A percentile compares a stretch with the other conserved stretches of the same genome.
phyloP scores from a whole-genome alignment of 1,284 basidiomycete species.

The Trichosporon sp. region DNA sequence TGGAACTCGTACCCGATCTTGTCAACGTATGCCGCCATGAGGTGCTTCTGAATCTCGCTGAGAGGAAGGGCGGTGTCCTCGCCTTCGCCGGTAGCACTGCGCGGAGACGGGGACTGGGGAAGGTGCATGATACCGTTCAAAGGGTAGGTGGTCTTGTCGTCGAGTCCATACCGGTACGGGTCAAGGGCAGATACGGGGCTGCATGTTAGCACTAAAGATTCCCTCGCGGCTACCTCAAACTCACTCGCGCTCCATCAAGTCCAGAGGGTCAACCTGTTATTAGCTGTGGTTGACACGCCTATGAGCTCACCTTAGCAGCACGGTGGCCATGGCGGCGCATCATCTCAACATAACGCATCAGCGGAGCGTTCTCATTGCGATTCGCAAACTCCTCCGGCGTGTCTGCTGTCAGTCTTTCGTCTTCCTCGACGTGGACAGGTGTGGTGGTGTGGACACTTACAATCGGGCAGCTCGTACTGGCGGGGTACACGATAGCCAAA shows the following conservation, averaged over 20 bases:
- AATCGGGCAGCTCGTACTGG: slow-evolving; percentile 71
- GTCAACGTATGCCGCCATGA: slow-evolving; percentile 74
- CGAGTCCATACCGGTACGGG: slow-evolving; percentile 73
- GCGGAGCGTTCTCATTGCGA: slow-evolving; percentile 68
- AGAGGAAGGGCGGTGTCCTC: slow-evolving; percentile 63
- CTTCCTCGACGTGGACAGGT: neutral
- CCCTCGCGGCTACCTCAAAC: slow-evolving; percentile 9
- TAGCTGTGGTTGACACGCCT: slow-evolving; percentile 62
- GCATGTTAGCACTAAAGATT: neutral
- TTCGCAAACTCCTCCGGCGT: slow-evolving; percentile 73
- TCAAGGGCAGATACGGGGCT: slow-evolving; percentile 71
- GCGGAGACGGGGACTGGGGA: slow-evolving; percentile 36
- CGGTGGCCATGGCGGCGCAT: slow-evolving; percentile 63
- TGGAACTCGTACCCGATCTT: slow-evolving; percentile 81
- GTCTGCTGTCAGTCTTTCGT: slow-evolving; percentile 59
- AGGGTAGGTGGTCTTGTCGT: slow-evolving; percentile 61
- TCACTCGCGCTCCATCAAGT: slow-evolving; percentile 78
- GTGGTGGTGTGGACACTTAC: slow-evolving; percentile 59
- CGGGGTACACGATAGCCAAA: slow-evolving; percentile 74
- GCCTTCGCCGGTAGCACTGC: slow-evolving; percentile 60
- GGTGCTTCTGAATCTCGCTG: slow-evolving; percentile 68
- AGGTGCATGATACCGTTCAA: slow-evolving; percentile 68
- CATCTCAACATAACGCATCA: slow-evolving; percentile 84
- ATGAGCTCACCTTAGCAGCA: slow-evolving; percentile 38
- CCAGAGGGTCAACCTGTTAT: slow-evolving; percentile 74